Percentiles rank a stretch among this genome's conserved stretches.
These are phyloP conservation scores for Hymenoscyphus fraxineus DNA, from an alignment of 2,329 filamentous ascomycete species.

Conservation along the genomic window DNA sequence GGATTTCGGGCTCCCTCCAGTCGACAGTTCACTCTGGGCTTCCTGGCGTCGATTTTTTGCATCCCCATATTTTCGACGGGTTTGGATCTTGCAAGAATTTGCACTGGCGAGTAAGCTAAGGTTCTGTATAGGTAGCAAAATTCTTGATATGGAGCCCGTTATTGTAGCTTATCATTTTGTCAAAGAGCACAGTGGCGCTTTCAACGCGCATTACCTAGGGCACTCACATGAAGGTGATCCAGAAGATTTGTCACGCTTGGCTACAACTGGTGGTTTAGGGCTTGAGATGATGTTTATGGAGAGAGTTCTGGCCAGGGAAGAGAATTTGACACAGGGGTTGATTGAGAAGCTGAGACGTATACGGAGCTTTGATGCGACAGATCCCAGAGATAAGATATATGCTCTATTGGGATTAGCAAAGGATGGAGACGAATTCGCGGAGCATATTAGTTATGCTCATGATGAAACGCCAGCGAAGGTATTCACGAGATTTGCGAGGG, in stretches of 20 bases:
- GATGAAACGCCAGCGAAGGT: not conserved
- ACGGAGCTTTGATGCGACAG: not conserved
- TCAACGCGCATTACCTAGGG: not conserved
- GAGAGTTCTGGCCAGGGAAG: not conserved
- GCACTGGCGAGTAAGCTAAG: not conserved
- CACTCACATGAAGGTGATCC: not conserved
- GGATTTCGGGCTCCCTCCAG: not conserved
- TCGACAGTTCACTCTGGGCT: not conserved
- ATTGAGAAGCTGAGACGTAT: not conserved
- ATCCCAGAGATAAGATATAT: constrained; percentile 6
- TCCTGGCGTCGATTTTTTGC: not conserved
- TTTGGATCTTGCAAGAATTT: constrained; percentile 5
- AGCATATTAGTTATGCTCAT: not conserved
- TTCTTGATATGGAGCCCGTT: not conserved
- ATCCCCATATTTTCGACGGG: not conserved
- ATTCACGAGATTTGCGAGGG: not conserved
- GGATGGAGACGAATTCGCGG: not conserved
- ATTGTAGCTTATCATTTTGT: not conserved
- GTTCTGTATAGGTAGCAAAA: not conserved
- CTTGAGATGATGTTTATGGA: not conserved
- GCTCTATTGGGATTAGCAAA: constrained; percentile 2
- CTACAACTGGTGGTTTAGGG: not conserved
- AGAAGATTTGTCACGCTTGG: not conserved
- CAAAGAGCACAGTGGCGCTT: not conserved
- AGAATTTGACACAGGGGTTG: not conserved